Base-by-base conservation (phyloP, 768 basidiomycete genomes). In the Calocybe cyanea region DNA sequence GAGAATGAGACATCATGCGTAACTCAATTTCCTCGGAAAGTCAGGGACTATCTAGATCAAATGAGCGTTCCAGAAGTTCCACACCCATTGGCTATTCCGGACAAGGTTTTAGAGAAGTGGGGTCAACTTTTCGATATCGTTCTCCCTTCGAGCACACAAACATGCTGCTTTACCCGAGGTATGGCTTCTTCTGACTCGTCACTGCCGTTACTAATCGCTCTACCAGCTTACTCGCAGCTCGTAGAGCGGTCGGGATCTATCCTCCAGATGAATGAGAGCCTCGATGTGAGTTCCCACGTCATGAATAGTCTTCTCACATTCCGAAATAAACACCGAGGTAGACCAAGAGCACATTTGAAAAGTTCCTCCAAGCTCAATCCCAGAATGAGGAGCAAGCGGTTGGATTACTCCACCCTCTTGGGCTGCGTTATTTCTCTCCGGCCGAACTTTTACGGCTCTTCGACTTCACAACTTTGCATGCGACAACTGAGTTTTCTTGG, bases 151-250 rank as follows among this genome's bases (percentile, higher is more conserved):
- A 66, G 77, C 21, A 63, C 59, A 30, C 69, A 85, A 36, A 80
- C 79, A 1, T 91, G 89, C 53, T 92, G 89, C 60, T 91, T 92
- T 59, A 91, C 88, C 14, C 67, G 88, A 65, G 86, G 87, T 87
- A 52, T 9, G 50, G n/a, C 13, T 23, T 7, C 17, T 32, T 31
- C 15, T 15, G 18, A 23, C 18, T 39, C 15, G 9, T 19, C 25
- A 37, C 25, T 28, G 11, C 25, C 25, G 11, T 5, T 28, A 28
- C 25, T 23, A 20, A 15, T 45, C 28, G 14, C 30, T 41, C 14
- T 9, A 18, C 31, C 0, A 87, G 87, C 85, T 2, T 90, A 90
- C 54, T 84, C 85, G 0, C 82, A 76, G 45, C 69, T 90, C 9
- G 86, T 87, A 2, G 87, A 90, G 64, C 73, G 89, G 18, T 65